phyloP scores from a whole-genome alignment of 2,329 filamentous ascomycete genomes.

The Acrocalymma vagum region DNA sequence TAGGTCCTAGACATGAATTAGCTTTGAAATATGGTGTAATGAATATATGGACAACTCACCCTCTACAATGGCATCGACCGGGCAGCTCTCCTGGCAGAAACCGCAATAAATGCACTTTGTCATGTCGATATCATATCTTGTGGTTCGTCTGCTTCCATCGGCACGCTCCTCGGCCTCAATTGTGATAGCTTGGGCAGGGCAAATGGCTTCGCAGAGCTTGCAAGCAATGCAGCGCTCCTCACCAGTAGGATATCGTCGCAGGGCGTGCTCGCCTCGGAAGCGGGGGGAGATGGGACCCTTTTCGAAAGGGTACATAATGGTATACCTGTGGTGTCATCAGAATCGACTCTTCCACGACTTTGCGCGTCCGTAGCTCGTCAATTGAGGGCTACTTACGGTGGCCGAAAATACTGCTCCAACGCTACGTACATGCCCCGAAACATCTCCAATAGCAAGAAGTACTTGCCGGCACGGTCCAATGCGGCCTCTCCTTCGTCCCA shows the following conservation, averaged over 20 bases:
- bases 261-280: conserved; percentile 97
- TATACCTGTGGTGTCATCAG: conserved; percentile 72
- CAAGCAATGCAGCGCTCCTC: conserved; percentile 99
- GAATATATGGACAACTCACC: conserved; percentile 52
- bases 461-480: conserved; percentile 86
- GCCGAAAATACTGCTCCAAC: conserved; percentile 97
- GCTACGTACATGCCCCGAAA: conserved; percentile 97
- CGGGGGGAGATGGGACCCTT: conserved; percentile 98
- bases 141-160: conserved; percentile 93
- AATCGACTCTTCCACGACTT: conserved; percentile 3
- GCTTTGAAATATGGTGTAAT: too few relatives aligned
- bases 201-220: conserved; percentile 99
- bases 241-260: conserved; percentile 94
- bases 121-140: conserved; percentile 99
- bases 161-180: conserved; percentile 98
- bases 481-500: conserved; percentile 86
- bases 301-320: conserved; percentile 98
- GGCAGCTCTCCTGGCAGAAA: conserved; percentile 98
- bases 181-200: conserved; percentile 97
- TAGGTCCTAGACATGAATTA: conserved; percentile 61
- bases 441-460: conserved; percentile 96
- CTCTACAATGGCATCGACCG: conserved; percentile 92
- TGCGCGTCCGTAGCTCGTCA: conserved; percentile 14
- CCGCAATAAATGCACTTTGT: conserved; percentile 99
- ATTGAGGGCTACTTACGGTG: conserved; percentile 75